Evolutionary conservation across 2,329 filamentous ascomycete genomes (phyloP), one percentile per base, ranked within the genome.

Genomic region (Escovopsis sp.): DNA sequence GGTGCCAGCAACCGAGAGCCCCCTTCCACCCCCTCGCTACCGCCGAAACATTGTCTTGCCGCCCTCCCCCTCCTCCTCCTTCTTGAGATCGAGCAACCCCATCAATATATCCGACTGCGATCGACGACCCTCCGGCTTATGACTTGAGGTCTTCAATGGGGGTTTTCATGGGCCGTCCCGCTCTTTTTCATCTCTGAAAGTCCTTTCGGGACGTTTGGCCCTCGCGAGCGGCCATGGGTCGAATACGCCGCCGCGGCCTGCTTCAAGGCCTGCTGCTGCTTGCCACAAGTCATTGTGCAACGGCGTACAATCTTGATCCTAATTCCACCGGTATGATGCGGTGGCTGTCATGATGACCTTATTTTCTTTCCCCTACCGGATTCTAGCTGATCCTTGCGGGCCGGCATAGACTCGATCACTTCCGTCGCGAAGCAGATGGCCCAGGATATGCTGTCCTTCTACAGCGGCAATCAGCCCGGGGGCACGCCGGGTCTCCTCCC

Each of bases 401-500:
- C 25, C 0, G 3, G 13, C 43, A 24, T 46, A 76, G 72, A 65
- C 35, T 75, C 71, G 2, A 56, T 76, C 45, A 68, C 61, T 44
- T 53, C 58, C 32, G 61, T 70, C 10, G 63, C 73, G 12, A 69
- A 66, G 45, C 58, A 64, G 37, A 67, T 76, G 57, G 63, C 71
- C 2, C 58, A 63, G 35, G 71, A 75, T 49, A 60, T 76, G 56
- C 49, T 65, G 40, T 50, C 56, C 7, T 63, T 60, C 39, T 65
- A 65, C 44, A 41, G 57, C 20, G 72, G 72, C 36, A 50, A 74
- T 48, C 52, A 71, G 44, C 67, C 67, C 0, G 71, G 71, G 32
- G 57, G 63, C 14, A 67, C 57, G 4, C 71, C 71, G 7, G 71
- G 71, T 16, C 61, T 74, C 35, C 58, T 75, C 4, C 69, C 70